A percentile compares a stretch with the other conserved stretches of the same genome.
Conservation (phyloP, 352 stramenopile genomes). For the Phytophthora agathidicida region DNA sequence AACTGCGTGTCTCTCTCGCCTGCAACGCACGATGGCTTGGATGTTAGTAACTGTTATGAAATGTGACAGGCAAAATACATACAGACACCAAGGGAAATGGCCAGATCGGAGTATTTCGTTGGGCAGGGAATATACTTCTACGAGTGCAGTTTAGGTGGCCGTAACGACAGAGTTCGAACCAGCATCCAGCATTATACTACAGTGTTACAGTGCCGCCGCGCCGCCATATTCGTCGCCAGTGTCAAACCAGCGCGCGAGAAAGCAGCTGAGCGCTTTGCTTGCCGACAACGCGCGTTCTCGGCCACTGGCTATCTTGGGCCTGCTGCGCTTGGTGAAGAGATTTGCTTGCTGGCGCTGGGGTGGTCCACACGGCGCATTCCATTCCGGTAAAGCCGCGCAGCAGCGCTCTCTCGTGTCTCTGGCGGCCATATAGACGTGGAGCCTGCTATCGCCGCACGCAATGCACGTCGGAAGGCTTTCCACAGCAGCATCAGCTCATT, state of each 20-base stretch:
- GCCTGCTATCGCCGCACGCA: too few relatives aligned
- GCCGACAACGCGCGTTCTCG: conserved; percentile 1
- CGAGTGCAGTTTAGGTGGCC: too few relatives aligned
- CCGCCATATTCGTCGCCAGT: not conserved
- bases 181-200: too few relatives aligned
- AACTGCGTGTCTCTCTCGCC: conserved; percentile 22
- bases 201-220: not conserved
- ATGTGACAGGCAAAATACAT: not conserved
- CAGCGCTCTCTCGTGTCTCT: conserved; percentile 10
- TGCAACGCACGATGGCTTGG: not conserved
- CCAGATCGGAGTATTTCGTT: too few relatives aligned
- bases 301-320: conserved; percentile 1
- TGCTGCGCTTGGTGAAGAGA: too few relatives aligned
- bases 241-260: not conserved
- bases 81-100: not conserved
- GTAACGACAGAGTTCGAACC: too few relatives aligned
- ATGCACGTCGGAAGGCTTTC: too few relatives aligned
- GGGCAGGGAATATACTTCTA: too few relatives aligned
- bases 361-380: conserved; percentile 20
- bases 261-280: not conserved
- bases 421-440: conserved; percentile 20
- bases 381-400: conserved; percentile 15
- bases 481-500: too few relatives aligned
- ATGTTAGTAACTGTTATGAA: too few relatives aligned
- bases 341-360: conserved; percentile 8